phyloP scores from a whole-genome alignment of 2,329 filamentous ascomycete genomes.

The Talaromyces pinophilus region DNA sequence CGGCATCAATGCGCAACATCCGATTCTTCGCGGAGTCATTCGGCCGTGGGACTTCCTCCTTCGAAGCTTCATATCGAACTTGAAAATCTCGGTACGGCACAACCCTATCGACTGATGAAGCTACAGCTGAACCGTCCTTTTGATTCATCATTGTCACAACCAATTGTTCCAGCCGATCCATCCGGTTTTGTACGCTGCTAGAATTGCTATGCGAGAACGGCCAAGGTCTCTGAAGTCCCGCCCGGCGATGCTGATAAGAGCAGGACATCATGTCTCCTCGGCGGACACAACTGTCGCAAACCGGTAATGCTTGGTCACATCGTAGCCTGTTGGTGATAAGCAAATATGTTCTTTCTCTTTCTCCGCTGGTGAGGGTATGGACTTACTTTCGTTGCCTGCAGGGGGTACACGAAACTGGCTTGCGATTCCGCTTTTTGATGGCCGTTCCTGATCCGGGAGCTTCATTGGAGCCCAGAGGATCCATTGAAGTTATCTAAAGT shows the following conservation, averaged over 20 bases:
- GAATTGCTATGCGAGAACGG: slow-evolving; percentile 1
- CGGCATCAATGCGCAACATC: neutral
- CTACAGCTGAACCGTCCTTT: neutral
- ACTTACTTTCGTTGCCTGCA: slow-evolving; percentile 15
- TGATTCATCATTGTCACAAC: slow-evolving; percentile 4
- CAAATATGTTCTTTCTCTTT: neutral
- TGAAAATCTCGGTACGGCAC: neutral
- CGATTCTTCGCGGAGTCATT: slow-evolving; percentile 1
- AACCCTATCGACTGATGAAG: neutral
- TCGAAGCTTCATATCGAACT: neutral
- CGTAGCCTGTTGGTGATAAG: slow-evolving; percentile 9
- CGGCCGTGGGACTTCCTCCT: neutral
- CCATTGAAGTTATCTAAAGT: neutral
- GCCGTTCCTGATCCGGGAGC: neutral
- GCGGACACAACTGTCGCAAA: slow-evolving; percentile 7
- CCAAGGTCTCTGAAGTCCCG: slow-evolving; percentile 5
- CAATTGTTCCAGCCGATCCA: slow-evolving; percentile 14
- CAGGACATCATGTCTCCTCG: slow-evolving; percentile 16
- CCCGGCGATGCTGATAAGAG: slow-evolving; percentile 9
- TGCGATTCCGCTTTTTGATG: neutral
- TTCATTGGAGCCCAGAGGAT: neutral
- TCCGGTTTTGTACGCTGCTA: slow-evolving; percentile 9
- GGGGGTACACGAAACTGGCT: slow-evolving; percentile 6
- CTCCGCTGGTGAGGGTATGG: neutral
- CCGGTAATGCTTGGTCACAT: slow-evolving; percentile 11